Percentiles rank a stretch among this genome's conserved stretches.
Evolutionary conservation across 2,329 filamentous ascomycete species (phyloP).

Genomic region (Zelopaecilomyces penicillatus): DNA sequence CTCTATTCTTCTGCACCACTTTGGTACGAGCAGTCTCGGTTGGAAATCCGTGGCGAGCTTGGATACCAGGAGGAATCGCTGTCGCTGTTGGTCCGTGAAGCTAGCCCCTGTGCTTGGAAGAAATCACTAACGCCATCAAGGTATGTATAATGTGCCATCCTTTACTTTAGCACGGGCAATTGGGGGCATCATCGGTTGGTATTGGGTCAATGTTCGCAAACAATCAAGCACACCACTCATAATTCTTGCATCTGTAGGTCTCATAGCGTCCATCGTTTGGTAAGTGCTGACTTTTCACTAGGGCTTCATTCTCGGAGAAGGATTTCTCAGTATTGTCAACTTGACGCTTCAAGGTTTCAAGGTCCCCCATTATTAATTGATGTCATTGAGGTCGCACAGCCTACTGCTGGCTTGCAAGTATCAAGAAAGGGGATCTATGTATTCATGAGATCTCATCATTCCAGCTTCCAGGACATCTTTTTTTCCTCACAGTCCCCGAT

Average conservation of each 20-base stretch:
- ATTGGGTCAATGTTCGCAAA: slow-evolving; percentile 55
- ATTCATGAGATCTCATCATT: slow-evolving; percentile 22
- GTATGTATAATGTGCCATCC: slow-evolving; percentile 96
- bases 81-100: slow-evolving; percentile 68
- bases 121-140: no score
- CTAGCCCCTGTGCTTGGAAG: not conserved
- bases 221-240: slow-evolving; percentile 67
- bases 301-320: slow-evolving; percentile 89
- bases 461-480: slow-evolving; percentile 43
- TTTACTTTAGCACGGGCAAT: slow-evolving; percentile 85
- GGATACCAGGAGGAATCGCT: slow-evolving; percentile 85
- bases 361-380: slow-evolving; percentile 67
- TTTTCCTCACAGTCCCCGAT: slow-evolving; percentile 31
- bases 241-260: slow-evolving; percentile 64
- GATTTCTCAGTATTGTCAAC: slow-evolving; percentile 86
- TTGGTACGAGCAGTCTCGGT: slow-evolving; percentile 53
- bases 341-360: slow-evolving; percentile 67
- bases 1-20: slow-evolving; percentile 66
- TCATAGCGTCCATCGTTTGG: not conserved
- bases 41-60: slow-evolving; percentile 58
- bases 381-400: no score
- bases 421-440: not conserved
- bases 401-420: no score
- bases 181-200: slow-evolving; percentile 68
- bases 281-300: slow-evolving; percentile 18